Evolutionary conservation across 148 eudicot species (phyloP).

Genomic region (Spergularia bocconei): DNA sequence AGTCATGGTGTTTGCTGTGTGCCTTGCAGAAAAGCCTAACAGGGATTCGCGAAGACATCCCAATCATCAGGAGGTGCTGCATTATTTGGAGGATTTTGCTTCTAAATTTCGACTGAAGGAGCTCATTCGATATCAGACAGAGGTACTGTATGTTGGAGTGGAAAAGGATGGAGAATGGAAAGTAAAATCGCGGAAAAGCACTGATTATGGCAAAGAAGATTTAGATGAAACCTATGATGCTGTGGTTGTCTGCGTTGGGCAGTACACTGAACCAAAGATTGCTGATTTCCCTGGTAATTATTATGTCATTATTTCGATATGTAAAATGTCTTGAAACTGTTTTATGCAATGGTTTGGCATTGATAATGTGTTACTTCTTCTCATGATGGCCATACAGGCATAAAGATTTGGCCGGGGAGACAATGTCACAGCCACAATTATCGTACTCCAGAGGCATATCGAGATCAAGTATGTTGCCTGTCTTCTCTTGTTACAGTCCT

Average conservation of each 20-base stretch:
- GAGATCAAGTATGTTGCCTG: constrained; percentile 47
- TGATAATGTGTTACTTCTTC: background rate
- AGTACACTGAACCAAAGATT: constrained; percentile 69
- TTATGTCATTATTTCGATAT: no score
- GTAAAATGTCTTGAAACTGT: no score
- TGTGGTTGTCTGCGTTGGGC: constrained; percentile 82
- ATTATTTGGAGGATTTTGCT: constrained; percentile 67
- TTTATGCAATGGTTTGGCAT: no score
- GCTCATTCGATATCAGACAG: constrained; percentile 50
- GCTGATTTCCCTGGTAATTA: constrained; percentile 78
- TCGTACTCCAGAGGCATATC: constrained; percentile 67
- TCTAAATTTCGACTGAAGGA: constrained; percentile 46
- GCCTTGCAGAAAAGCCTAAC: constrained; percentile 1
- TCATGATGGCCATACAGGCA: constrained; percentile 36
- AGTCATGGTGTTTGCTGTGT: background rate
- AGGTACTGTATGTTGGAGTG: constrained; percentile 49
- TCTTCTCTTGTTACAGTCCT: background rate
- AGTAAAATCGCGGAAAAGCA: constrained; percentile 34
- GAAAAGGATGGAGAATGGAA: constrained; percentile 51
- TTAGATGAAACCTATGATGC: constrained; percentile 68
- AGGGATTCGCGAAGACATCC: constrained; percentile 25
- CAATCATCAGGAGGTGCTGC: constrained; percentile 48
- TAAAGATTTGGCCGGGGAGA: constrained; percentile 78
- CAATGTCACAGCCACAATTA: constrained; percentile 91
- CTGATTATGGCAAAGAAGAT: constrained; percentile 20